phyloP scores from a whole-genome alignment of 352 stramenopile species.

The Blastocystis sp. region DNA sequence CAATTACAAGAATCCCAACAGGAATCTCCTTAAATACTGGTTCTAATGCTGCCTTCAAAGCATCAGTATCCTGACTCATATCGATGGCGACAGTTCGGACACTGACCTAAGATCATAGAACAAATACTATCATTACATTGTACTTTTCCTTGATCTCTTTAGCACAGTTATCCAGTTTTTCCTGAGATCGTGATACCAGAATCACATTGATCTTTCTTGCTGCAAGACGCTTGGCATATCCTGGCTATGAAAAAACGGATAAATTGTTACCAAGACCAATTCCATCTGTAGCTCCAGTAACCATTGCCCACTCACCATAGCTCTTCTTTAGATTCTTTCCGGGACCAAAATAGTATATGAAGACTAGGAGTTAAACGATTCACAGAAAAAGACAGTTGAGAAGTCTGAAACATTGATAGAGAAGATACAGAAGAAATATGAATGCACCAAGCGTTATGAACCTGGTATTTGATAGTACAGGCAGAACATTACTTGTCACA shows the following conservation, averaged over 20 bases:
- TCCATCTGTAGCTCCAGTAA: slow-evolving; percentile 92
- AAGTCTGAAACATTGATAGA: neutral
- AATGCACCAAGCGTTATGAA: neutral
- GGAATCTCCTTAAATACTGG: slow-evolving; percentile 79
- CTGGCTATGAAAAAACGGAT: slow-evolving; percentile 89
- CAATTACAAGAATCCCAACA: slow-evolving; percentile 83
- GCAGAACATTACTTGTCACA: neutral
- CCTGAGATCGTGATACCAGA: slow-evolving; percentile 93
- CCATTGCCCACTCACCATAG: slow-evolving; percentile 92
- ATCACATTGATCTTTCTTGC: slow-evolving; percentile 93
- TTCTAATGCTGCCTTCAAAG: slow-evolving; percentile 66
- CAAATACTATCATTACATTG: slow-evolving; percentile 70
- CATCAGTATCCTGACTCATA: slow-evolving; percentile 72
- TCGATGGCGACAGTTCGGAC: slow-evolving; percentile 75
- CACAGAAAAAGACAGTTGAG: neutral
- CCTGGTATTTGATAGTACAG: neutral
- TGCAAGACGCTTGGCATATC: slow-evolving; percentile 87
- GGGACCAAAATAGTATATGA: slow-evolving; percentile 83
- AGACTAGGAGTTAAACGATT: neutral
- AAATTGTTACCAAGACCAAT: slow-evolving; percentile 85
- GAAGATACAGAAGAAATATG: neutral
- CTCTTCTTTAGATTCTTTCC: slow-evolving; percentile 84
- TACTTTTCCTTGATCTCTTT: slow-evolving; percentile 89
- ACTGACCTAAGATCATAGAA: slow-evolving; percentile 51
- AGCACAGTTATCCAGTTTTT: slow-evolving; percentile 86